phyloP scores from a whole-genome alignment of 2,329 filamentous ascomycete genomes.

The Metarhizium album region DNA sequence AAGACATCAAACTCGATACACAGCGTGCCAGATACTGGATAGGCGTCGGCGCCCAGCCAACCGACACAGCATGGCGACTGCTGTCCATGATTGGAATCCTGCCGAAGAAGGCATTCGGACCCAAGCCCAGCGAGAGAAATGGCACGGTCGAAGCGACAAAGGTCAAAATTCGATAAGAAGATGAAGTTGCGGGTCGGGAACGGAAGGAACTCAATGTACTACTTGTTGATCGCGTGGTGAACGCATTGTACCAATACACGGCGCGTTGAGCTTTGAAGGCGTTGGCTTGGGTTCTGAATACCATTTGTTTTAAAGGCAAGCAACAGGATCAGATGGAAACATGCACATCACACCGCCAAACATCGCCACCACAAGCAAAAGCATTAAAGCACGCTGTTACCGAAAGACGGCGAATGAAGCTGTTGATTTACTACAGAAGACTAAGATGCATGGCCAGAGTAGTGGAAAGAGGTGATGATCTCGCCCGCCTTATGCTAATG shows the following conservation, averaged over 20 bases:
- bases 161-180: slow-evolving; percentile 19
- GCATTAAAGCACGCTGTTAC: background rate
- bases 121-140: slow-evolving; percentile 15
- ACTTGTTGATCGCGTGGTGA: background rate
- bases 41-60: slow-evolving; percentile 90
- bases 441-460: background rate
- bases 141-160: slow-evolving; percentile 15
- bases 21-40: slow-evolving; percentile 87
- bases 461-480: background rate
- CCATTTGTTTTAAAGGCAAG: background rate
- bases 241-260: slow-evolving; percentile 18
- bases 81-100: slow-evolving; percentile 59
- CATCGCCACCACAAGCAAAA: background rate
- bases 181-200: background rate
- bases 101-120: slow-evolving; percentile 27
- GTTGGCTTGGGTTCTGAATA: slow-evolving; percentile 12
- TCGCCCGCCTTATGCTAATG: background rate
- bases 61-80: slow-evolving; percentile 78
- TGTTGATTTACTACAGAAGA: no score
- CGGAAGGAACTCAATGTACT: background rate
- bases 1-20: slow-evolving; percentile 82
- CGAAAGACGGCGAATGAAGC: background rate
- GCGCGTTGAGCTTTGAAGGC: slow-evolving; percentile 17
- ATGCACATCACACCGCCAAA: background rate
- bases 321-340: background rate